phyloP scores from a whole-genome alignment of 176 grass and related monocot species.

The Elymus sibiricus region DNA sequence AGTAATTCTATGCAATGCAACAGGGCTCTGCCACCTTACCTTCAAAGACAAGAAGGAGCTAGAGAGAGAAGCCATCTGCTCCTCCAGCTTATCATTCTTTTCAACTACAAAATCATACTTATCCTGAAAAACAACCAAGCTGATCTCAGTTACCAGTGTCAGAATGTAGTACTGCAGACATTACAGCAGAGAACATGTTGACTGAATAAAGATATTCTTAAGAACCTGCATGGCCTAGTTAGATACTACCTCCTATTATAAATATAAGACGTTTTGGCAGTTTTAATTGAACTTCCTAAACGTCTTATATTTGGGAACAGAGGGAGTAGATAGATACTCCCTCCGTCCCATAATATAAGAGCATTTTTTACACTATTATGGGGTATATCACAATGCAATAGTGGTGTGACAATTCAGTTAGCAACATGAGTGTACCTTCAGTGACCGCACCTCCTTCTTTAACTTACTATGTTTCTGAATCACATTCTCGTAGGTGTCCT shows the following conservation, averaged over 20 bases:
- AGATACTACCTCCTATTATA: no score
- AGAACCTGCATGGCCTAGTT: background rate
- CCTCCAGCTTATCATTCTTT: conserved; percentile 55
- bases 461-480: conserved; percentile 36
- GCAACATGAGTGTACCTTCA: conserved; percentile 38
- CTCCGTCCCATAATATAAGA: no score
- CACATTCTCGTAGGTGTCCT: conserved; percentile 50
- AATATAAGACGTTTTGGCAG: no score
- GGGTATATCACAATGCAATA: background rate
- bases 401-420: background rate
- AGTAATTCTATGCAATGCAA: background rate
- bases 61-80: conserved; percentile 43
- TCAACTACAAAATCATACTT: conserved; percentile 37
- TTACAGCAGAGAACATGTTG: background rate
- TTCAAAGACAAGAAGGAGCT: conserved; percentile 52
- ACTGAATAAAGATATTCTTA: background rate
- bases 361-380: no score
- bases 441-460: conserved; percentile 41
- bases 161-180: background rate
- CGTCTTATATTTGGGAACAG: no score
- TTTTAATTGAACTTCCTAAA: no score
- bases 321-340: no score
- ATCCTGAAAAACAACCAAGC: conserved; percentile 39
- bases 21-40: conserved; percentile 30
- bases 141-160: background rate